Base-by-base conservation (phyloP, 2,329 filamentous ascomycete genomes). In the Colletotrichum nymphaeae region DNA sequence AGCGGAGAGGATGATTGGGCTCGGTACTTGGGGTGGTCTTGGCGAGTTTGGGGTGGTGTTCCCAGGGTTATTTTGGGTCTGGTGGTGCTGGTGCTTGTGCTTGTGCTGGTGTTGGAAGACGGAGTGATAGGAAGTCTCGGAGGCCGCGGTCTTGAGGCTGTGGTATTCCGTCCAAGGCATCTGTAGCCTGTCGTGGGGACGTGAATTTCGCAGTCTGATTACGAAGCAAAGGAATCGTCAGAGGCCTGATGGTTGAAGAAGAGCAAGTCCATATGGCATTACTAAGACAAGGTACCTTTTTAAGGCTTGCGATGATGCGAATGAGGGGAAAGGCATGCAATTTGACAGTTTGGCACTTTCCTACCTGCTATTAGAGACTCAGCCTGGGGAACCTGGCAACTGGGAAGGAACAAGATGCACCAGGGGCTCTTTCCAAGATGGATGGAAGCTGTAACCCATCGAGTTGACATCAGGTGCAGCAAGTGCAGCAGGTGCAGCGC, bases 11-110 rank as follows among this genome's bases (percentile, higher is more conserved):
- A 19, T 73, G 70, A 62, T 70, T 73, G 67, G 71, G 55, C 52
- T 73, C 71, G 60, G 62, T 70, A 66, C 46, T 73, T 66, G 49
- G 56, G 35, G 59, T n/a, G 35, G 67, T 66, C 71, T 73, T 73
- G 71, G 67, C 71, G 49, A 46, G 67, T 52, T 70, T 73, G 55
- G 55, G 60, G 30, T 65, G 67, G 49, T 65, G 55, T 58, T 66
- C 60, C 60, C 67, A 52, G 56, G 60, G 46, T 49, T 62, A 42
- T 70, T 70, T 66, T 63, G 56, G 67, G 67, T 22, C 53, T 19
- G 16, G 37, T 42, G 22, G 46, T 30, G 42, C 26, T 55, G 16
- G 46, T 35, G 26, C 26, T 19, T 22, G 28, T 30, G 42, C 26
- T 55, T 16, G 22, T 46, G 8, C 28, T 32, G 49, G 28, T 35